These are phyloP conservation scores for Rhodotorula sp. DNA, from an alignment of 1,284 basidiomycete species.

Conservation along the genomic window DNA sequence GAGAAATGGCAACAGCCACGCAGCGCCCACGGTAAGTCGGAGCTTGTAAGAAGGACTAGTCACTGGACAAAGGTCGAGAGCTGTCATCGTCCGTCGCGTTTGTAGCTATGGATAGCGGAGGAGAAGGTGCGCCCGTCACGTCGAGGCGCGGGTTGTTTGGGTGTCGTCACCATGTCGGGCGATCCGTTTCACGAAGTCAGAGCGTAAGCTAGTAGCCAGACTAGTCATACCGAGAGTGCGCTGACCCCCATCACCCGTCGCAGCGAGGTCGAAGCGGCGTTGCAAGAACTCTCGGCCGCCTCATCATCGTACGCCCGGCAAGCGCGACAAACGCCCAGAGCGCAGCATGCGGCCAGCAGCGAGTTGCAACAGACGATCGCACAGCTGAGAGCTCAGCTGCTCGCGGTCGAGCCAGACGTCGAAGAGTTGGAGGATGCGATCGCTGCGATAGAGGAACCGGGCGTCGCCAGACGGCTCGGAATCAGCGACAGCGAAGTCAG, in stretches of 20 bases:
- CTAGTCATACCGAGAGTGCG: accelerated
- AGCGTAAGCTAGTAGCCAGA: not conserved
- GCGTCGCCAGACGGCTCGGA: constrained; percentile 78
- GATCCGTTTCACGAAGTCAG: constrained; percentile 38
- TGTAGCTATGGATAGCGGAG: too few relatives aligned
- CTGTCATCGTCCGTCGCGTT: too few relatives aligned
- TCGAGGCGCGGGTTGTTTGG: too few relatives aligned
- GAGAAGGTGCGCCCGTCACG: too few relatives aligned
- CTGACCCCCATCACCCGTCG: not conserved
- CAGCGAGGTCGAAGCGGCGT: constrained; percentile 32
- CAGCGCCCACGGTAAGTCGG: too few relatives aligned
- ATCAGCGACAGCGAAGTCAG: constrained; percentile 70
- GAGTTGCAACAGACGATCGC: constrained; percentile 21
- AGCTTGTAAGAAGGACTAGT: too few relatives aligned
- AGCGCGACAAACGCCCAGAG: not conserved
- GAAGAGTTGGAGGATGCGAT: constrained; percentile 87
- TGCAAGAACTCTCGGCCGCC: constrained; percentile 11
- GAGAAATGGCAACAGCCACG: too few relatives aligned
- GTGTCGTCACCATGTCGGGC: not conserved
- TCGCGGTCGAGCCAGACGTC: constrained; percentile 73
- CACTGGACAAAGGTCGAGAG: too few relatives aligned
- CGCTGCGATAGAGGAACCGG: constrained; percentile 68
- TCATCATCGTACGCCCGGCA: constrained; percentile 7
- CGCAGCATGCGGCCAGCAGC: not conserved
- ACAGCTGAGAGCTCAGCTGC: constrained; percentile 70